Conservation (phyloP, 2,329 filamentous ascomycete genomes). For the Purpureocillium lavendulum region DNA sequence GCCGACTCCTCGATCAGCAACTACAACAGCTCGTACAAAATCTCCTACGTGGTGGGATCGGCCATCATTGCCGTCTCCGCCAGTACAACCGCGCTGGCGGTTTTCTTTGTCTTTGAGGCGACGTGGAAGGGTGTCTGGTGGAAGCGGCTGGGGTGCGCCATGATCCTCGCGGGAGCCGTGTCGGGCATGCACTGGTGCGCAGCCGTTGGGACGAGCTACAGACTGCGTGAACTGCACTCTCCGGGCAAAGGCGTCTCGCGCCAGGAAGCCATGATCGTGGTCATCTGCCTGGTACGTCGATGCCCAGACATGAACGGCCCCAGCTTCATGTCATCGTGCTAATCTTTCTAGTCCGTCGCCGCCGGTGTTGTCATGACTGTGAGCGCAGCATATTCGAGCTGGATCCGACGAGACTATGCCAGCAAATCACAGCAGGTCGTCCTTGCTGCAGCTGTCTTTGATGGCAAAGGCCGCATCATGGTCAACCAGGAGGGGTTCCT, state of each 20-base stretch:
- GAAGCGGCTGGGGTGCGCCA: conserved; percentile 59
- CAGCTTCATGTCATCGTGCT: not conserved
- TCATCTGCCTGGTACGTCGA: conserved; percentile 56
- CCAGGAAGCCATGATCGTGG: conserved; percentile 43
- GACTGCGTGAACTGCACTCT: conserved; percentile 34
- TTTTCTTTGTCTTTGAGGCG: conserved; percentile 70
- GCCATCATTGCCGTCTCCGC: conserved; percentile 63
- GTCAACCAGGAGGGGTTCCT: conserved; percentile 62
- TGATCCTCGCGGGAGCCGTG: conserved; percentile 64
- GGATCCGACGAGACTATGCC: conserved; percentile 43
- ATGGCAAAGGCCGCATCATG: conserved; percentile 55
- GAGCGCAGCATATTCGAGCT: conserved; percentile 32
- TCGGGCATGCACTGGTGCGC: conserved; percentile 85
- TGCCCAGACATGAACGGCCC: not conserved
- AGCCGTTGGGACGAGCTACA: conserved; percentile 60
- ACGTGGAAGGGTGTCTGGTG: conserved; percentile 72
- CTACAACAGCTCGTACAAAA: conserved; percentile 55
- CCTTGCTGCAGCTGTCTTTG: conserved; percentile 57
- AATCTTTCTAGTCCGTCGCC: conserved; percentile 41
- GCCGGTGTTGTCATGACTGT: conserved; percentile 52
- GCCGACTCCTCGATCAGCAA: conserved; percentile 74
- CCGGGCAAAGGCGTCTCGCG: conserved; percentile 7
- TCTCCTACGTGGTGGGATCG: conserved; percentile 55
- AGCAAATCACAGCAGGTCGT: conserved; percentile 54
- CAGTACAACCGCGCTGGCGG: conserved; percentile 57